Base-by-base conservation (phyloP, 192 early-diverging fungal species). In the Glomus cerebriforme region DNA sequence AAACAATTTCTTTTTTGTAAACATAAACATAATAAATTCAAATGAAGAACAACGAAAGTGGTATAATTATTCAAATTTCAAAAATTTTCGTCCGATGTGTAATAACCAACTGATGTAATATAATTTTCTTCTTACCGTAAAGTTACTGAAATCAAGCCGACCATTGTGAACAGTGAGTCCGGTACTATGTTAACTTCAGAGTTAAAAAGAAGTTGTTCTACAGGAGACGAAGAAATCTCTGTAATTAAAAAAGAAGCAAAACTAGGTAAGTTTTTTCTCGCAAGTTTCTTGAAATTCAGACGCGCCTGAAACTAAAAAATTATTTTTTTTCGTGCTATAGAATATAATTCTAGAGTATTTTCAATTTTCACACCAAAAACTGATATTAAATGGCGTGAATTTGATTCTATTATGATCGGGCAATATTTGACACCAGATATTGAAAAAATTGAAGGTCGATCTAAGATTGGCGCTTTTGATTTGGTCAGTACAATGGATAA, bases 401-500 rank as follows among this genome's bases (percentile, higher is more conserved):
- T 68, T 68, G 65, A 69, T 22, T 47, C 77, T 1, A 6, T 78
- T 32, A 32, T 78, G 31, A 78, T 78, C 10, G 77, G 77, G 6
- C 7, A 24, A 29, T 27, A 78, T 19, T 7, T n/a, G 19, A 77
- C 27, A n/a, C 6, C 49, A 9, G n/a, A 66, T 5, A n/a, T 12
- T 39, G 65, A 45, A 34, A 78, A 59, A 1, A 54, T 58, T n/a
- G 64, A 68, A 58, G 65, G 29, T 19, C 24, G 65, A 27, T 19
- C 65, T 15, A 78, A 69, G 8, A 78, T 78, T 59, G 63, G 45
- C 2, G 65, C 35, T 12, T 68, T 78, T 78, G 77, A 78, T 68
- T 68, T 78, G 45, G 77, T 78, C 13, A 19, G 39, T 45, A 31
- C 7, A 31, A 75, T 9, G n/a, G 31, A 15, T 7, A 27, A 43